These are phyloP conservation scores for Cladophialophora chaetospira DNA, from an alignment of 2,329 filamentous ascomycete species.

Conservation along the genomic window DNA sequence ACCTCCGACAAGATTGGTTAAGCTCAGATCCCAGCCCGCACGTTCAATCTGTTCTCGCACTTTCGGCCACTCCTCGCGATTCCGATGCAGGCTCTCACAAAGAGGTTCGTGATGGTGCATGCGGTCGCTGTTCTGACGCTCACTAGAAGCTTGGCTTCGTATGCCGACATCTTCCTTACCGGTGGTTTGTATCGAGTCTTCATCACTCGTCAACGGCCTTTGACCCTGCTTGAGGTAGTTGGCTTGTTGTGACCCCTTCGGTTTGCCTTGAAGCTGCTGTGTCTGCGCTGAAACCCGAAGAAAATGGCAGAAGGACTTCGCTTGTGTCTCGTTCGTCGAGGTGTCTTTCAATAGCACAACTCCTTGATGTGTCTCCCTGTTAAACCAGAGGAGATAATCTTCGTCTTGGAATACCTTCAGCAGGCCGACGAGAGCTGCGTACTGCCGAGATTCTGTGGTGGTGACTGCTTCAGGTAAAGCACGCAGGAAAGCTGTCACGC, in stretches of 20 bases:
- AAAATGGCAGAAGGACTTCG: conserved; percentile 66
- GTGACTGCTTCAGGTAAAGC: conserved; percentile 5
- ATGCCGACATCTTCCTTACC: neutral
- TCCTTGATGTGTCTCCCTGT: conserved; percentile 44
- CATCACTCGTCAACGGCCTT: neutral
- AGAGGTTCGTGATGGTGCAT: conserved; percentile 3
- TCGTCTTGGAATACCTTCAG: conserved; percentile 54
- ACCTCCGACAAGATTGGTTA: conserved; percentile 26
- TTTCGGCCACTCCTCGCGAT: conserved; percentile 19
- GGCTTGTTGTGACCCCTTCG: neutral
- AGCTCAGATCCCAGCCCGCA: conserved; percentile 29
- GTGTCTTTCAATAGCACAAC: conserved; percentile 67
- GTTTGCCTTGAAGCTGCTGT: conserved; percentile 29
- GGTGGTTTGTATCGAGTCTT: neutral
- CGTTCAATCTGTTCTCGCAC: conserved; percentile 16
- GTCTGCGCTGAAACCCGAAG: conserved; percentile 16
- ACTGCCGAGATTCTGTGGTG: neutral
- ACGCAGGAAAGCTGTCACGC: conserved; percentile 15
- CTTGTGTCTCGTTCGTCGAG: conserved; percentile 52
- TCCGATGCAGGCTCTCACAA: conserved; percentile 18
- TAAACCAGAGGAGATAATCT: conserved; percentile 64
- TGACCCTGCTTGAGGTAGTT: neutral
- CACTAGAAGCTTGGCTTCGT: neutral
- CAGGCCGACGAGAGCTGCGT: conserved; percentile 12
- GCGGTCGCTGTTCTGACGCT: no score